Base-by-base conservation (phyloP, 345 rosid genomes). In the Gossypium turneri region DNA sequence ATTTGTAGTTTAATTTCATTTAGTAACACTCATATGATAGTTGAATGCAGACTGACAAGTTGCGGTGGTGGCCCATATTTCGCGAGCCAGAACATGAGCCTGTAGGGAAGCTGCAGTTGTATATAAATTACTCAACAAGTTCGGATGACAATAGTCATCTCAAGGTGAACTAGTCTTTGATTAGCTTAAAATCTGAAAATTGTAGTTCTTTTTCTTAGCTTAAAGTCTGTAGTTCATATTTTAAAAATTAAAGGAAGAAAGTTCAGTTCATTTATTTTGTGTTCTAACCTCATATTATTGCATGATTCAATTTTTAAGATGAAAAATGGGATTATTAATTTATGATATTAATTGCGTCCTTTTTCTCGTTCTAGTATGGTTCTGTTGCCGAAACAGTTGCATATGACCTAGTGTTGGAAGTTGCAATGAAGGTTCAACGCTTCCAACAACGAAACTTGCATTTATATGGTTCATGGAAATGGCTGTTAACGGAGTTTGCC, bases 351-450 rank as follows among this genome's bases (percentile, higher is more conserved):
- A 78, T 70, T 66, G 66, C 7, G 25, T 70, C 53, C 59, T 81
- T 61, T 69, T 80, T 80, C 55, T 81, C 53, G 55, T 44, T 52
- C 22, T 73, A 95, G 99, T 95, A 88, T 80, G 98, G 98, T 59
- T 89, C 98, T 75, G 98, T 95, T 61, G 99, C 98, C 1, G 99
- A 95, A 80, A 95, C 99, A 69, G 99, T 95, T 56, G 97, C 98
- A 44, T 95, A 93, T 89, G 99, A 95, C 84, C 76, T 95, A 41
- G 90, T 75, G 77, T 69, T 95, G 73, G 99, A 95, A 83, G 94
- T 92, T 71, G 98, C 98, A 52, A 85, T 95, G 96, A 95, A 90
- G 79, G 82, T 87, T 84, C 98, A 93, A 74, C 85, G 72, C 53
- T 95, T 95, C 83, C 99, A 90, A 75, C 99, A 95, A 76, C 86